Conservation (phyloP, 495 filamentous ascomycete genomes). For the Neurospora sp. region DNA sequence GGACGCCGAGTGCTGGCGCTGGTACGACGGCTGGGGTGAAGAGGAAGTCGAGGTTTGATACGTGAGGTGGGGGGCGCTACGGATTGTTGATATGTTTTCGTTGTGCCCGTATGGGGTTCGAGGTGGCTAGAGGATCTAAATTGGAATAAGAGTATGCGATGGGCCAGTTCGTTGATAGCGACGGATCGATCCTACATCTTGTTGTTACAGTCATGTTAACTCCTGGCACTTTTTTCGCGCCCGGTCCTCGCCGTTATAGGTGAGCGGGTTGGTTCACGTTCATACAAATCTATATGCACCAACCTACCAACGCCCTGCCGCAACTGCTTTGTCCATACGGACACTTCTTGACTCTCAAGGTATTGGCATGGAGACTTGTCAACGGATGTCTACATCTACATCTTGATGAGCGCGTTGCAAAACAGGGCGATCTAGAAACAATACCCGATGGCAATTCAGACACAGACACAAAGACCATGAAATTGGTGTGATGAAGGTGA, state of each 20-base stretch:
- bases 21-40: slow-evolving; percentile 9
- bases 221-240: neutral
- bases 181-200: neutral
- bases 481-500: neutral
- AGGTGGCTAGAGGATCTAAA: neutral
- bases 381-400: neutral
- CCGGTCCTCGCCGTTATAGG: neutral
- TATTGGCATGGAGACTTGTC: neutral
- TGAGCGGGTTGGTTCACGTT: neutral
- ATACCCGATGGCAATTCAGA: neutral
- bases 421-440: neutral
- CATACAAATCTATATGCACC: neutral
- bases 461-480: neutral
- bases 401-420: neutral
- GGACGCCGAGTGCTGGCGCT: neutral
- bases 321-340: neutral
- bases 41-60: slow-evolving; percentile 40
- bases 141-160: neutral
- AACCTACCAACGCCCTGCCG: neutral
- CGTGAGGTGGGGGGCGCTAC: slow-evolving; percentile 15
- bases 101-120: neutral
- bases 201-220: neutral
- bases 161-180: neutral
- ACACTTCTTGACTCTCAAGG: neutral
- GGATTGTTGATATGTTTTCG: neutral